Percentiles rank a stretch among this genome's conserved stretches.
Conservation (phyloP, 345 rosid genomes). For the Rhodomyrtus tomentosa region DNA sequence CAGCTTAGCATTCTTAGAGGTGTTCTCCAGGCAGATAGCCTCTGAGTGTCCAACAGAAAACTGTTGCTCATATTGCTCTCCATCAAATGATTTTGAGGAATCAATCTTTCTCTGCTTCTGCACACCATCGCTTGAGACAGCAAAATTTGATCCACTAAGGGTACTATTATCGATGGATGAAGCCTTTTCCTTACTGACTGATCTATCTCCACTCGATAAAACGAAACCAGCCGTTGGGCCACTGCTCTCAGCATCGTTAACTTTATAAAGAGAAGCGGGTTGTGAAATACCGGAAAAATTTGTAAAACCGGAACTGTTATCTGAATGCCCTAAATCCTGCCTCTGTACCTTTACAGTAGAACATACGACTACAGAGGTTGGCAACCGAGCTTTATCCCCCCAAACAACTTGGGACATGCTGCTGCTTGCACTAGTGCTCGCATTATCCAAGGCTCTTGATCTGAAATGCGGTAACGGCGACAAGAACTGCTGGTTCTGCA, state of each 20-base stretch:
- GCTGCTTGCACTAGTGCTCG: conserved; percentile 7
- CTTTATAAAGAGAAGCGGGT: conserved; percentile 40
- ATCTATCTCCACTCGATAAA: conserved; percentile 8
- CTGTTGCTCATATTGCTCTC: conserved; percentile 7
- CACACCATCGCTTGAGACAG: conserved; percentile 6
- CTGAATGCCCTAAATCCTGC: conserved; percentile 21
- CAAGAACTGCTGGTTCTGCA: conserved; percentile 19
- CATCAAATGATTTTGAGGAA: neutral
- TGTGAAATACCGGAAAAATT: conserved; percentile 58
- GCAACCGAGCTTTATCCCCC: neutral
- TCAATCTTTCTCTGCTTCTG: conserved; percentile 13
- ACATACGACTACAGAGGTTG: neutral
- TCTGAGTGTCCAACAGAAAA: conserved; percentile 21
- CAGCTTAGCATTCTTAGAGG: conserved; percentile 9
- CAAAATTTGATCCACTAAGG: neutral
- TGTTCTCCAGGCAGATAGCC: conserved; percentile 17
- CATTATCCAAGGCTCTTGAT: conserved; percentile 23
- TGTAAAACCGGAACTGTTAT: conserved; percentile 25
- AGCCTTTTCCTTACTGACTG: conserved; percentile 16
- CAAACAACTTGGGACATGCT: neutral
- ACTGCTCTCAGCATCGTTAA: conserved; percentile 22
- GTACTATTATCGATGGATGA: conserved; percentile 10
- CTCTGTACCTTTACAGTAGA: conserved; percentile 23
- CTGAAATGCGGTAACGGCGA: conserved; percentile 23
- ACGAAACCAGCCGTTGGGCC: conserved; percentile 11